A percentile compares a stretch with the other conserved stretches of the same genome.
These are phyloP conservation scores for Debaryomyces prosopidis DNA, from an alignment of 805 yeast species.

Conservation along the genomic window DNA sequence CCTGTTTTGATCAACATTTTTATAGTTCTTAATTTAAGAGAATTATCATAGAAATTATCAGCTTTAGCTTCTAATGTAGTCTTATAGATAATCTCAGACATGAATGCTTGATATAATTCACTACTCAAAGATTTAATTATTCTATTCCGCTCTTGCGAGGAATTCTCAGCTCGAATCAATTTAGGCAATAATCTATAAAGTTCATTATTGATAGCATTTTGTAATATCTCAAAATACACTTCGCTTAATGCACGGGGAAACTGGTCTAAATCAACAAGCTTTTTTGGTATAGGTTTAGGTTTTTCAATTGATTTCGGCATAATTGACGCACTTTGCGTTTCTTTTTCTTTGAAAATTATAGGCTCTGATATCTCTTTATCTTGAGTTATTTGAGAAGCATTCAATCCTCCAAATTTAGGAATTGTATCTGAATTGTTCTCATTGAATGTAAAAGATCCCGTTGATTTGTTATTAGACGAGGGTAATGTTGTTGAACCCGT, in stretches of 20 bases:
- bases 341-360: neutral
- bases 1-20: conserved; percentile 31
- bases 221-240: conserved; percentile 21
- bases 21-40: conserved; percentile 31
- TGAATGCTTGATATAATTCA: conserved; percentile 60
- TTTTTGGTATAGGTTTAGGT: conserved; percentile 7
- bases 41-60: conserved; percentile 29
- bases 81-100: conserved; percentile 55
- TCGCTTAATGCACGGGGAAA: conserved; percentile 28
- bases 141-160: conserved; percentile 17
- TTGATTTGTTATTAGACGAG: neutral
- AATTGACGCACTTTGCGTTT: neutral
- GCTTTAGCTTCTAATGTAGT: conserved; percentile 47
- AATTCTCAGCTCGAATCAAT: conserved; percentile 20
- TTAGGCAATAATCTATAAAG: conserved; percentile 23
- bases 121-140: conserved; percentile 41
- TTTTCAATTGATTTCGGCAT: neutral
- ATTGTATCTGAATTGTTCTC: neutral
- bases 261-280: conserved; percentile 21
- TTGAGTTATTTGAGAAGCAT: neutral
- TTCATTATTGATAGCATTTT: conserved; percentile 24
- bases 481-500: neutral
- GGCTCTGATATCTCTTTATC: neutral
- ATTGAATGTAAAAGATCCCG: neutral
- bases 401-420: neutral